phyloP scores from a whole-genome alignment of 2,329 filamentous ascomycete species.

The Phaeoacremonium minimum region DNA sequence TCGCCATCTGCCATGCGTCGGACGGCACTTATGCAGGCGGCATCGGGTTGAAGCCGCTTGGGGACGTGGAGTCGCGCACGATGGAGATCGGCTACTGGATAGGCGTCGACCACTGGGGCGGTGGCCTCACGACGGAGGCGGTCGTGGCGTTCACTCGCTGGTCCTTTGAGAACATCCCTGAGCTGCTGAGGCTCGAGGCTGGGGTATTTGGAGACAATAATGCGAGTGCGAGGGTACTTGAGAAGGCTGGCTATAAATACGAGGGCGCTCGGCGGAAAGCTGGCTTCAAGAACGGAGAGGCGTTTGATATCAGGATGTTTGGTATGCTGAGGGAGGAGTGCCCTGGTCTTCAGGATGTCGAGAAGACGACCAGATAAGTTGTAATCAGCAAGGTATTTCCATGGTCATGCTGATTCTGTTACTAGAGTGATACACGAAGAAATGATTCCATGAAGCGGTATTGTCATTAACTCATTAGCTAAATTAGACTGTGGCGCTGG shows the following conservation, averaged over 20 bases:
- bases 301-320: constrained; percentile 31
- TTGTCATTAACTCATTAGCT: no score
- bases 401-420: no score
- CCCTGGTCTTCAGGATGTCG: constrained; percentile 11
- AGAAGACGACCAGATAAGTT: no score
- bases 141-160: constrained; percentile 32
- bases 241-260: constrained; percentile 32
- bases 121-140: constrained; percentile 38
- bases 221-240: constrained; percentile 37
- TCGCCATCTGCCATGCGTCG: constrained; percentile 18
- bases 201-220: constrained; percentile 29
- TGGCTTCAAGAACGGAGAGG: constrained; percentile 33
- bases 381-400: no score
- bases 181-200: constrained; percentile 36
- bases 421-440: no score
- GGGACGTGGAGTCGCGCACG: constrained; percentile 34
- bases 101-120: constrained; percentile 35
- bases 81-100: constrained; percentile 48
- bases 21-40: constrained; percentile 31
- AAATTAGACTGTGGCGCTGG: no score
- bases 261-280: constrained; percentile 39
- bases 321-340: constrained; percentile 32
- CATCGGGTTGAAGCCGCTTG: constrained; percentile 30
- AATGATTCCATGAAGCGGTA: no score
- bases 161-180: constrained; percentile 36